Percentiles rank a stretch among this genome's conserved stretches.
Evolutionary conservation across 768 basidiomycete species (phyloP).

Genomic region (Chiua virens): DNA sequence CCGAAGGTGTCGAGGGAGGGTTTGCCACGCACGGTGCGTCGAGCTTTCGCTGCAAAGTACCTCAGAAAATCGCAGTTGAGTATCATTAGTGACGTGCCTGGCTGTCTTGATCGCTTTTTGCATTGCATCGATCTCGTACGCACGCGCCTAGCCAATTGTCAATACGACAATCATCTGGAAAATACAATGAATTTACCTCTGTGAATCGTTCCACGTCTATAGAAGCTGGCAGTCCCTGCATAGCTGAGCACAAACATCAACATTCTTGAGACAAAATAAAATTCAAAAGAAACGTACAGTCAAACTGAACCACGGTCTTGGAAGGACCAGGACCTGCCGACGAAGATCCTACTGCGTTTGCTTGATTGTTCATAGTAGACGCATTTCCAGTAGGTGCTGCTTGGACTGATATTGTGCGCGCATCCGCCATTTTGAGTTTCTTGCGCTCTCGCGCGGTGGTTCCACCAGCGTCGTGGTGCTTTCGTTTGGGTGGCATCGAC

Average conservation of each 20-base stretch:
- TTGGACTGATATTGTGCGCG: slow-evolving; percentile 71
- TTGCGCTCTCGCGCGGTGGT: slow-evolving; percentile 55
- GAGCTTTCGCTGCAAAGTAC: slow-evolving; percentile 51
- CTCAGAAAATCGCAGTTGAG: not conserved
- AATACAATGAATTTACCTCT: slow-evolving; percentile 50
- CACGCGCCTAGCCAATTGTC: slow-evolving; percentile 58
- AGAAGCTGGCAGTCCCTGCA: slow-evolving; percentile 62
- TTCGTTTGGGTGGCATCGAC: slow-evolving; percentile 46
- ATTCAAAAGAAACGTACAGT: slow-evolving; percentile 36
- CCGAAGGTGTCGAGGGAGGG: slow-evolving; percentile 86
- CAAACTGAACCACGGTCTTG: slow-evolving; percentile 34
- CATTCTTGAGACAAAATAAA: not conserved
- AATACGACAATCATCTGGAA: not conserved
- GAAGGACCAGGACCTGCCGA: slow-evolving; percentile 42
- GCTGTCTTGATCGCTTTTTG: slow-evolving; percentile 81
- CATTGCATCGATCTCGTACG: slow-evolving; percentile 91
- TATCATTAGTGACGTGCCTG: slow-evolving; percentile 40
- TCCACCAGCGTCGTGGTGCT: slow-evolving; percentile 31
- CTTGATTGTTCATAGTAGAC: slow-evolving; percentile 5
- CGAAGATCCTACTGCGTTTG: slow-evolving; percentile 31
- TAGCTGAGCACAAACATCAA: slow-evolving; percentile 37
- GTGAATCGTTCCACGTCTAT: slow-evolving; percentile 89
- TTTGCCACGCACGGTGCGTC: slow-evolving; percentile 88
- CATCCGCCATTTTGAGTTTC: slow-evolving; percentile 61
- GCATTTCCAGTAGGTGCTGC: slow-evolving; percentile 14